These are phyloP conservation scores for Neolentinus lepideus DNA, from an alignment of 1,284 basidiomycete genomes.

Conservation along the genomic window DNA sequence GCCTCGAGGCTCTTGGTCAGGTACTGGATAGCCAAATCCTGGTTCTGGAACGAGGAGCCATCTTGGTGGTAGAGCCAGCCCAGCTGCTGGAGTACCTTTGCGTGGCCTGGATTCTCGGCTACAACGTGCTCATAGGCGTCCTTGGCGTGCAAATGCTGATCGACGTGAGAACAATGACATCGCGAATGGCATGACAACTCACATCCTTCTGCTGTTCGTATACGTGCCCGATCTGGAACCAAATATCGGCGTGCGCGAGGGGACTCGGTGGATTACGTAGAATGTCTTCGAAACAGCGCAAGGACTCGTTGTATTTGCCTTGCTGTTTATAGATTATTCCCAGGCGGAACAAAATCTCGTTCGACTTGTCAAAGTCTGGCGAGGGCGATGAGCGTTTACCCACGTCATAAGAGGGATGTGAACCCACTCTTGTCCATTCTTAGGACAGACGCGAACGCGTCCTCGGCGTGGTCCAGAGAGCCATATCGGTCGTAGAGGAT, in stretches of 20 bases:
- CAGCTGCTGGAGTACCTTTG: slow-evolving; percentile 96
- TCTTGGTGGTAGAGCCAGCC: slow-evolving; percentile 98
- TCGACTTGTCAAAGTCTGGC: slow-evolving; percentile 94
- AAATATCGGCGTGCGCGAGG: slow-evolving; percentile 95
- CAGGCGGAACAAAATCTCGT: slow-evolving; percentile 96
- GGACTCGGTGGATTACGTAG: slow-evolving; percentile 93
- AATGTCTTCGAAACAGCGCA: slow-evolving; percentile 94
- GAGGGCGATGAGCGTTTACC: slow-evolving; percentile 27
- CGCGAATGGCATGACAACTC: slow-evolving; percentile 23
- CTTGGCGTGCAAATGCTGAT: slow-evolving; percentile 80
- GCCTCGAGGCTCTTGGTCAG: slow-evolving; percentile 93
- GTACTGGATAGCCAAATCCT: slow-evolving; percentile 90
- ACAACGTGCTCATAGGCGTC: slow-evolving; percentile 98
- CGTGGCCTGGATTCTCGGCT: slow-evolving; percentile 87
- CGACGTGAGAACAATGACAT: slow-evolving; percentile 2
- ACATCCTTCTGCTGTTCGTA: slow-evolving; percentile 96
- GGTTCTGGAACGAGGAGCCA: slow-evolving; percentile 90
- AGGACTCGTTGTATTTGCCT: slow-evolving; percentile 80
- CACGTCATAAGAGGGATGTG: slow-evolving; percentile 13
- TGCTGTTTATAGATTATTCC: slow-evolving; percentile 99
- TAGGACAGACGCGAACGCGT: slow-evolving; percentile 94
- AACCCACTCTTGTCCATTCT: slow-evolving; percentile 88
- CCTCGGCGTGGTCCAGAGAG: slow-evolving; percentile 96
- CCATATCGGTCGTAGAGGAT: slow-evolving; percentile 99
- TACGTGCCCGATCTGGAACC: slow-evolving; percentile 99